Evolutionary conservation across 306 rosid species (phyloP), one percentile per base, ranked within the genome.

Genomic region (Gleditsia sinensis): DNA sequence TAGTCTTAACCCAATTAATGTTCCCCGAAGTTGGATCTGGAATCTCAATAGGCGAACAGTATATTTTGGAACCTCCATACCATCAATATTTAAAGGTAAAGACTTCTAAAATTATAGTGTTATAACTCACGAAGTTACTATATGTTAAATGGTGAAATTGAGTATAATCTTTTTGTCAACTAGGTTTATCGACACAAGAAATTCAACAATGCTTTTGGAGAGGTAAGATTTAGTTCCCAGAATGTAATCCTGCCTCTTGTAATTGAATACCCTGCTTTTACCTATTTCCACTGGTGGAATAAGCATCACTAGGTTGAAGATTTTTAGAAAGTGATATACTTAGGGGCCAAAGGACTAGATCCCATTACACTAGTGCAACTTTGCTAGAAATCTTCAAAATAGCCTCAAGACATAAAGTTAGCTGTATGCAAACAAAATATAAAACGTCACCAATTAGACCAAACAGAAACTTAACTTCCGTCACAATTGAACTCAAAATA

Each of bases 121-220:
- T 40, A 36, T 42, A 75, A 23, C 34, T 19, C 33, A 49, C n/a
- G n/a, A 28, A 17, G 37, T 12, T 21, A 56, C 19, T 72, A 21
- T 57, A 16, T 34, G 14, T 36, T 42, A 57, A 59, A 27, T 5
- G 57, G 33, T 39, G 54, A 30, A 66, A 77, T 84, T 67, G 49
- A 80, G 34, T 48, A 49, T 72, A 33, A 73, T 49, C 50, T 80
- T 82, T 65, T 73, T 76, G 71, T 75, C 73, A 66, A 69, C 72
- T 81, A 93, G 98, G 98, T 72, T 86, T 92, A 73, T 56, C 96
- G 19, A 93, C 98, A 5, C 85, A 79, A 74, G 96, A 81, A 65
- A 93, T 90, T 88, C 98, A 93, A 81, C 87, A 85, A 12, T 87
- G 93, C 88, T 93, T 93, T 67, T 90, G 98, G 98, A 93, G 86